A percentile compares a stretch with the other conserved stretches of the same genome.
These are phyloP conservation scores for Trametes meyenii DNA, from an alignment of 768 basidiomycete species.

Conservation along the genomic window DNA sequence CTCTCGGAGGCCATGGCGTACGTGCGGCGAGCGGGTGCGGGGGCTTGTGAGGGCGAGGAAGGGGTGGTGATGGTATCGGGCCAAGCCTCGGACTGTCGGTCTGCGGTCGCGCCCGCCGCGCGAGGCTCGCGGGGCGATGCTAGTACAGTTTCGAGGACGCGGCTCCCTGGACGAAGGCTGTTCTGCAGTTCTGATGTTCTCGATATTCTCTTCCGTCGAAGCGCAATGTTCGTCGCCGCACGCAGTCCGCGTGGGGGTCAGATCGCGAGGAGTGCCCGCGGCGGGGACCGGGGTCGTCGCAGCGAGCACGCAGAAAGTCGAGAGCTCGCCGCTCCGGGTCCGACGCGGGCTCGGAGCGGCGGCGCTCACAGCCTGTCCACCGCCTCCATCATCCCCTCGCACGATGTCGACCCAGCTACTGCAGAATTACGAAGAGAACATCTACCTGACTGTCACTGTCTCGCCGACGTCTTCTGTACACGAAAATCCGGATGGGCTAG, in stretches of 20 bases:
- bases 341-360: too few species aligned
- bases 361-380: constrained; percentile 1
- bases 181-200: too few species aligned
- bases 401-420: constrained; percentile 31
- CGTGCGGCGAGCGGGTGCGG: neutral
- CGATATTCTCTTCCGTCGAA: too few species aligned
- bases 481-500: constrained; percentile 37
- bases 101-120: too few species aligned
- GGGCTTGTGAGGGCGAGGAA: neutral
- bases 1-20: neutral
- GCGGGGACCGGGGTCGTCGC: too few species aligned
- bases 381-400: neutral
- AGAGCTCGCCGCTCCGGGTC: neutral
- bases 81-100: neutral
- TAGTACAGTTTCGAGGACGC: too few species aligned
- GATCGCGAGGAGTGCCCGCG: too few species aligned
- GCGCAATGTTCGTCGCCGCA: too few species aligned
- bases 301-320: too few species aligned
- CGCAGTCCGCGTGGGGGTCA: too few species aligned
- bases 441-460: constrained; percentile 48
- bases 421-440: constrained; percentile 43
- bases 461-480: constrained; percentile 38
- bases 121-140: too few species aligned
- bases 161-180: too few species aligned
- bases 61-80: constrained; percentile 21